Base-by-base conservation (phyloP, 2,329 filamentous ascomycete species). In the Nemania sp. region DNA sequence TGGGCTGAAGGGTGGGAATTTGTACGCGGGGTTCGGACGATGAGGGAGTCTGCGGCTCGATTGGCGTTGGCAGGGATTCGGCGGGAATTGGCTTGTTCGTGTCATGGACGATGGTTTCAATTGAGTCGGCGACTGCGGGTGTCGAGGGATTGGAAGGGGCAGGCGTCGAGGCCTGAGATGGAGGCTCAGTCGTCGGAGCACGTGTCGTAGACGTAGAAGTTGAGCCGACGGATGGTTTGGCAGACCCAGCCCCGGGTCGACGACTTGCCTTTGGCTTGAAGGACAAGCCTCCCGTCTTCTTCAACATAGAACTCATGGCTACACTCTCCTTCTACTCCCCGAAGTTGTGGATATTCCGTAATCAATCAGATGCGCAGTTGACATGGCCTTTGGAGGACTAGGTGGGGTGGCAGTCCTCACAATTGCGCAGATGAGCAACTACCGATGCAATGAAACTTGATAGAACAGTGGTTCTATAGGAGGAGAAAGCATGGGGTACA, bases 261-360 rank as follows among this genome's bases (percentile, higher is more conserved):
- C 84, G 83, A 38, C 81, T 78, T 71, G 87, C 87, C 81, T 92
- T 93, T 52, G 91, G 91, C 78, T 92, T 92, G 82, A 93, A 93
- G 81, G 84, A 84, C 66, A 85, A 81, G 73, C 85, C 84, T 75
- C 83, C 85, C 73, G 85, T 83, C 80, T 92, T 92, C 81, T 92
- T 92, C 79, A 90, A 85, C 81, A 91, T 90, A 68, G 85, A 87
- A 81, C 86, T 89, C 84, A 92, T 90, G 65, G 65, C 60, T 68
- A 54, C 68, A 41, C 24, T 67, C 2, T 15, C 59, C 20, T 35
- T 61, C 35, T 38, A 27, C 22, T 49, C 62, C 63, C 68, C 64
- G 56, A 35, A 54, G 51, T 66, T 64, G 53, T 41, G 35, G 55
- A 64, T 75, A 72, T 71, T 18, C 29, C 45, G n/a, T 59, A 27